A percentile compares a stretch with the other conserved stretches of the same genome.
Evolutionary conservation across 129 eudicot species (phyloP).

Genomic region (Dittrichia graveolens): DNA sequence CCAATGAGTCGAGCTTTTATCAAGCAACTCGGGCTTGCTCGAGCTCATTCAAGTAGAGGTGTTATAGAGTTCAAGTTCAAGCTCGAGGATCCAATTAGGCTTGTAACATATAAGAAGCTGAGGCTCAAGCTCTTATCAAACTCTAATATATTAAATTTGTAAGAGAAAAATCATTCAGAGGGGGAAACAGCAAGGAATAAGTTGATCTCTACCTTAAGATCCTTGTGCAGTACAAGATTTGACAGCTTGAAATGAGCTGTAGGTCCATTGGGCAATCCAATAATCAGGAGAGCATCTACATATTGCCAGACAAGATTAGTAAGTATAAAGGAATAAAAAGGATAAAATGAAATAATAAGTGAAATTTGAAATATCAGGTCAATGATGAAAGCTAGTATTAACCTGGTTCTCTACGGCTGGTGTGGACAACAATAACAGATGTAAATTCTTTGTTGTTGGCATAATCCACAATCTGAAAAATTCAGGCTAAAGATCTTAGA

Average conservation of each 20-base stretch:
- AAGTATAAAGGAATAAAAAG: neutral
- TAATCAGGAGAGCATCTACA: conserved; percentile 76
- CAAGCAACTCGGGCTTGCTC: no score
- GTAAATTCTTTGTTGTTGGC: conserved; percentile 83
- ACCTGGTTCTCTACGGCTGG: conserved; percentile 99
- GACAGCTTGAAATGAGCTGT: conserved; percentile 97
- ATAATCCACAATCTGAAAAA: conserved; percentile 76
- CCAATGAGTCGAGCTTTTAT: no score
- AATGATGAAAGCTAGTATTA: neutral
- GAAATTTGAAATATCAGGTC: neutral
- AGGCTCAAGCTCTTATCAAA: no score
- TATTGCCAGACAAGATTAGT: conserved; percentile 5
- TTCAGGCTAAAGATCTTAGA: neutral
- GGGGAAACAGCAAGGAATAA: neutral
- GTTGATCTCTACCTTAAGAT: conserved; percentile 61
- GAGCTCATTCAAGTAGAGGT: no score
- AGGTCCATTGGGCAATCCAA: conserved; percentile 94
- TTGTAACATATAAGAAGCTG: no score
- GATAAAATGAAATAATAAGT: neutral
- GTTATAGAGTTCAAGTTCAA: no score
- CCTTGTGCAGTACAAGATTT: conserved; percentile 78
- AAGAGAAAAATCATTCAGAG: neutral
- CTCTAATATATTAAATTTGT: no score
- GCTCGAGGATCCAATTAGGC: no score
- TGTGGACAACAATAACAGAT: conserved; percentile 86